These are phyloP conservation scores for Aspergillus uvarum DNA, from an alignment of 2,329 filamentous ascomycete genomes.

Conservation along the genomic window DNA sequence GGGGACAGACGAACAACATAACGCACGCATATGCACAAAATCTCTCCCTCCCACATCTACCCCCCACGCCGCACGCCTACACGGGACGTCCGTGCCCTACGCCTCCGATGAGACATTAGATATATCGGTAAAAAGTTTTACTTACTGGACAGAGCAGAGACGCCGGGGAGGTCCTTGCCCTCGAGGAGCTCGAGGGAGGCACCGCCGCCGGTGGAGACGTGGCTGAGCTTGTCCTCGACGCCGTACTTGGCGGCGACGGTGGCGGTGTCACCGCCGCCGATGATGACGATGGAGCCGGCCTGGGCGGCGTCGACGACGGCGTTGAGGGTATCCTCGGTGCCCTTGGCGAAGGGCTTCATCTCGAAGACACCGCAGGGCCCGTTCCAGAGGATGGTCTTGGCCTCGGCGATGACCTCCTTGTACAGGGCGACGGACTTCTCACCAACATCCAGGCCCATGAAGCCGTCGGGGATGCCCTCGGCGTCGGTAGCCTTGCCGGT, in stretches of 20 bases:
- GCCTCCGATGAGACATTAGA: neutral
- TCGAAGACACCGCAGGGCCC: constrained; percentile 97
- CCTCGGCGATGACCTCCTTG: constrained; percentile 79
- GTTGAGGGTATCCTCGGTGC: constrained; percentile 89
- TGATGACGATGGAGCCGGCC: constrained; percentile 93
- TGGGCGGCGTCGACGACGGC: constrained; percentile 78
- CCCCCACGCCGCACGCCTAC: neutral
- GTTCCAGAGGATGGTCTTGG: constrained; percentile 99
- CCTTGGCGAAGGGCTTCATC: constrained; percentile 88
- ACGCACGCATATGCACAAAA: neutral
- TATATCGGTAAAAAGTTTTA: constrained; percentile 36
- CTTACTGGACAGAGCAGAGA: constrained; percentile 81
- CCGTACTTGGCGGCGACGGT: constrained; percentile 97
- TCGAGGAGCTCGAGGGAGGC: constrained; percentile 94
- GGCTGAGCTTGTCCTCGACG: constrained; percentile 94
- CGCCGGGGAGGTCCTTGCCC: constrained; percentile 96
- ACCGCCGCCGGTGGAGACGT: constrained; percentile 95
- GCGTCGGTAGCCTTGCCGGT: constrained; percentile 79
- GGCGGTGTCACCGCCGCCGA: constrained; percentile 95
- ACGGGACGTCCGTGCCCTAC: neutral
- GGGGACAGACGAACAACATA: neutral
- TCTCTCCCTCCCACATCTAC: neutral
- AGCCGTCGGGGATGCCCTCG: constrained; percentile 90
- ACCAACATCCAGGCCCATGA: constrained; percentile 96
- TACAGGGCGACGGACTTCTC: constrained; percentile 84